These are phyloP conservation scores for Kodamaea derodonti DNA, from an alignment of 1,139 yeast species.

Conservation along the genomic window DNA sequence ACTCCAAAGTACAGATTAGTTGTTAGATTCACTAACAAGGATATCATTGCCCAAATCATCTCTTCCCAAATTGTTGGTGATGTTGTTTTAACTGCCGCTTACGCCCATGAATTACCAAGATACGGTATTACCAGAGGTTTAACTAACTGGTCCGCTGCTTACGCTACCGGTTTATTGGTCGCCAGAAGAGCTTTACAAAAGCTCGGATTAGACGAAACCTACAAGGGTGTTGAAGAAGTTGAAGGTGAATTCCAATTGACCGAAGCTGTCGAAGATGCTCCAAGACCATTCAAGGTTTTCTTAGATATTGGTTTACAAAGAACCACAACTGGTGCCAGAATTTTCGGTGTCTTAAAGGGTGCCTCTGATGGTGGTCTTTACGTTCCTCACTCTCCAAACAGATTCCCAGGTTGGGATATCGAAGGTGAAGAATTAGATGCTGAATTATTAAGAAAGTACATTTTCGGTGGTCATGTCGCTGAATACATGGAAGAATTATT, in stretches of 20 bases:
- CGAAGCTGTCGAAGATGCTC: slow-evolving; percentile 99
- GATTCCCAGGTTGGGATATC: slow-evolving; percentile 99
- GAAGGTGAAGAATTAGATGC: slow-evolving; percentile 98
- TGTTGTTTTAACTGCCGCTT: slow-evolving; percentile 94
- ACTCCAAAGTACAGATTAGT: slow-evolving; percentile 99
- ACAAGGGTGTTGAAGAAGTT: slow-evolving; percentile 98
- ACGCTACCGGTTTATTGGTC: slow-evolving; percentile 97
- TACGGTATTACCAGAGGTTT: slow-evolving; percentile 98
- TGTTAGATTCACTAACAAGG: slow-evolving; percentile 99
- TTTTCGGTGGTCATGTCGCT: slow-evolving; percentile 99
- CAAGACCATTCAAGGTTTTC: slow-evolving; percentile 99
- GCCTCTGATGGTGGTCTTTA: slow-evolving; percentile 99
- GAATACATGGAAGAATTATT: slow-evolving; percentile 99
- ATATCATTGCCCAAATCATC: slow-evolving; percentile 95
- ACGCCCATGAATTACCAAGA: slow-evolving; percentile 97
- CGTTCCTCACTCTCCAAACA: slow-evolving; percentile 99
- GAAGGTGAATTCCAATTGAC: slow-evolving; percentile 98
- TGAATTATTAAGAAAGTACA: slow-evolving; percentile 97
- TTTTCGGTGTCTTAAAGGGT: slow-evolving; percentile 99
- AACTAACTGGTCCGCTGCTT: slow-evolving; percentile 99
- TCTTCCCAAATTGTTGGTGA: slow-evolving; percentile 98
- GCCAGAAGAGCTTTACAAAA: slow-evolving; percentile 99
- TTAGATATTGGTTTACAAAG: slow-evolving; percentile 99
- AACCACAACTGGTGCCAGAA: slow-evolving; percentile 99
- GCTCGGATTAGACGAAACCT: slow-evolving; percentile 97